These are phyloP conservation scores for Symmetrospora coprosmae DNA, from an alignment of 768 basidiomycete genomes.

Conservation along the genomic window DNA sequence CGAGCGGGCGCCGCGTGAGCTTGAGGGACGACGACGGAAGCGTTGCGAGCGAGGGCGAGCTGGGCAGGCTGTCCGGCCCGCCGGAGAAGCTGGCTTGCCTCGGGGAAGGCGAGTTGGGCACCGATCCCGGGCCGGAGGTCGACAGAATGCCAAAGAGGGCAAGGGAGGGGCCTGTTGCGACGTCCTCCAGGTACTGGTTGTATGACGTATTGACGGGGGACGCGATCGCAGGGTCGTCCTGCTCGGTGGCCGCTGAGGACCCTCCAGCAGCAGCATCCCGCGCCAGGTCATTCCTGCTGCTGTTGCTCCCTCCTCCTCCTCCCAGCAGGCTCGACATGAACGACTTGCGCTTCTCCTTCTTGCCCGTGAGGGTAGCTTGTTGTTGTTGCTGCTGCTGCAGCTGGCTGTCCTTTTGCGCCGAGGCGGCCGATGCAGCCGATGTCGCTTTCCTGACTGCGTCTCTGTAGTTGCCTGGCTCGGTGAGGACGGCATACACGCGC, in stretches of 20 bases:
- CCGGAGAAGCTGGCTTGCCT: neutral
- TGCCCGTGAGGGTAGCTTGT: neutral
- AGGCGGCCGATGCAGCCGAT: conserved; percentile 45
- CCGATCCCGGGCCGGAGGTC: neutral
- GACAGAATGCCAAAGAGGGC: conserved; percentile 14
- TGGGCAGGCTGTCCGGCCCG: neutral
- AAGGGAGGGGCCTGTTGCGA: neutral
- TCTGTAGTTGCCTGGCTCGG: conserved; percentile 42
- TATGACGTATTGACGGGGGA: neutral
- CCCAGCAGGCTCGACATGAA: conserved; percentile 6
- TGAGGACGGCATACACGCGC: conserved; percentile 65
- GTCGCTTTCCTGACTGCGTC: conserved; percentile 72
- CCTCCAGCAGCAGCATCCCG: neutral
- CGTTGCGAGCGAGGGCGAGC: neutral
- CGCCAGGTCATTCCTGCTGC: neutral
- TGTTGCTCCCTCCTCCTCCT: neutral
- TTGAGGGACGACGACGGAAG: neutral
- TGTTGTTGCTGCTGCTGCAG: too few relatives aligned
- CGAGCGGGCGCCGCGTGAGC: conserved; percentile 9
- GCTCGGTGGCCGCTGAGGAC: too few relatives aligned
- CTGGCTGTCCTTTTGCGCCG: conserved; percentile 46
- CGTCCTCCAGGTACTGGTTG: conserved; percentile 14
- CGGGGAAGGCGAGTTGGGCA: neutral
- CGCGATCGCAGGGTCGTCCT: neutral
- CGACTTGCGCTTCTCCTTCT: conserved; percentile 11